Conservation (phyloP, 306 rosid genomes). For the Prunus salicina region DNA sequence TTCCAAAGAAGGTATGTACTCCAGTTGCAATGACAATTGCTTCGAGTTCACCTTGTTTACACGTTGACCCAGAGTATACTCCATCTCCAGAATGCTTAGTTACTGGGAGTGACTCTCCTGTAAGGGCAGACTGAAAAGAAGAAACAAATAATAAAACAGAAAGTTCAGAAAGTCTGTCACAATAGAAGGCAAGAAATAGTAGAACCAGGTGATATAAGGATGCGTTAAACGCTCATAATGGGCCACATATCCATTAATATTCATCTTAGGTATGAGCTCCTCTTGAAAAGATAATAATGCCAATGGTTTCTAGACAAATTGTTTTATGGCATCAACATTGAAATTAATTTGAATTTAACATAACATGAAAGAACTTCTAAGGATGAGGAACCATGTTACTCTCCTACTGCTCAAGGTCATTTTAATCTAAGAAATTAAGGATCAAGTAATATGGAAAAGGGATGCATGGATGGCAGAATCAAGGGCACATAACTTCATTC, state of each 20-base stretch:
- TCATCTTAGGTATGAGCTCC: background rate
- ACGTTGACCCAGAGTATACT: constrained; percentile 22
- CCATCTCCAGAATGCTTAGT: constrained; percentile 16
- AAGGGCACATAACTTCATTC: background rate
- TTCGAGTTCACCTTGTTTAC: constrained; percentile 25
- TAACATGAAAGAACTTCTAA: background rate
- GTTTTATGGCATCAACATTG: background rate
- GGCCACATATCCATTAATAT: background rate
- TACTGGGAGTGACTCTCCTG: constrained; percentile 23
- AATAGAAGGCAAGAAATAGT: background rate
- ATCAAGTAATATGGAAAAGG: background rate
- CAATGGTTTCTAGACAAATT: background rate
- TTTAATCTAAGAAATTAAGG: background rate
- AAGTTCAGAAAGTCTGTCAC: background rate
- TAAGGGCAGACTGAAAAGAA: constrained; percentile 21
- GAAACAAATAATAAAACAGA: background rate
- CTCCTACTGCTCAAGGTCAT: background rate
- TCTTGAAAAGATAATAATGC: background rate
- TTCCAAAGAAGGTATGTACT: constrained; percentile 16
- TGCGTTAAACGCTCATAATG: background rate
- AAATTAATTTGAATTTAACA: too few relatives aligned
- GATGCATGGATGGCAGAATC: background rate
- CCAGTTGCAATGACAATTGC: constrained; percentile 21
- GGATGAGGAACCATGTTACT: background rate
- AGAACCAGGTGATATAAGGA: background rate